Evolutionary conservation across 108 stramenopile species (phyloP), one percentile per base, ranked within the genome.

Genomic region (Chaetoceros tenuissimus): DNA sequence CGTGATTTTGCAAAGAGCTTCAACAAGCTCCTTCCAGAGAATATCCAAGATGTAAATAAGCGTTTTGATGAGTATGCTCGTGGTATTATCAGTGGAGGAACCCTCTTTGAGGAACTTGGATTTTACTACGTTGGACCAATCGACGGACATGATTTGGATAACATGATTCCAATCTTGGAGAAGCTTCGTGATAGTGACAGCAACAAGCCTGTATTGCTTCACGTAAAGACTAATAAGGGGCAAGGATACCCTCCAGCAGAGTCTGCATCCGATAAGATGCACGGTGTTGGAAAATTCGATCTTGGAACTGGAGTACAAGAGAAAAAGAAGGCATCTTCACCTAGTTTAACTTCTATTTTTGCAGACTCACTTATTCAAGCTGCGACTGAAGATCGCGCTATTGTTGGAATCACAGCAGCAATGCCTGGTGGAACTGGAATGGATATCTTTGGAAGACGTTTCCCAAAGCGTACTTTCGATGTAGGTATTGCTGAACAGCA

Each of bases 341-440:
- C 93, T 17, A 81, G 78, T 31, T 73, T 96, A 31, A 97, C 97
- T n/a, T 85, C 87, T 20, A 80, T 95, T 47, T 97, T 97, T 73
- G 97, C 97, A 54, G 94, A 96, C 59, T 64, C 90, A 13, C 68
- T 97, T 34, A 91, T 94, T 52, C 90, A 92, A 49, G 78, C 83
- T 18, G 97, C 97, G 44, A 82, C 82, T 17, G 89, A 96, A 51
- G 97, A 97, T 68, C 80, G 91, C 17, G 64, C 78, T 25, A 71
- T 97, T 58, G 91, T 95, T 10, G 97, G 95, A 46, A 97, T 97
- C 66, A 97, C 97, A 25, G 97, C 97, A 23, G 97, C 97, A 59
- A 97, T 97, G 97, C 97, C 97, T 1, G 97, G 96, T 24, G 97
- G 97, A 18, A 97, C 97, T 0, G 97, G 97, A 44, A 96, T 97